A percentile compares a stretch with the other conserved stretches of the same genome.
Conservation (phyloP, 805 yeast genomes). For the Starmerella davenportii region DNA sequence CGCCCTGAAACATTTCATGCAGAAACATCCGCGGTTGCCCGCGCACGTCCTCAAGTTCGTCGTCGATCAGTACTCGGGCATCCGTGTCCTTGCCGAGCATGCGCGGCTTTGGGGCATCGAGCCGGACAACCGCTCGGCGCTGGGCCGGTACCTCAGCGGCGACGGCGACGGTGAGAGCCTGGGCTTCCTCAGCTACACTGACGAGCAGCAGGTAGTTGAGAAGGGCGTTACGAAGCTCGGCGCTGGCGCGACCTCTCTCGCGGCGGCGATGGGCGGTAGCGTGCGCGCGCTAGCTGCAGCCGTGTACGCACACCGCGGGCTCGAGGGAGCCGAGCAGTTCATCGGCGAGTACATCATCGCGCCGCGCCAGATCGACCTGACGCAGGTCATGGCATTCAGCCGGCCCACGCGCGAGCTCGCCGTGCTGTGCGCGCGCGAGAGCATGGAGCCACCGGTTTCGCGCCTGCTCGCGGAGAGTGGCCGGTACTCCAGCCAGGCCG, state of each 20-base stretch:
- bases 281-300: conserved; percentile 77
- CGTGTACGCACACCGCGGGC: conserved; percentile 55
- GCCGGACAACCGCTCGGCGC: conserved; percentile 42
- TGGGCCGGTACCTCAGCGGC: conserved; percentile 48
- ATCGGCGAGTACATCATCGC: conserved; percentile 50
- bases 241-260: conserved; percentile 26
- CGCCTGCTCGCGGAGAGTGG: conserved; percentile 88
- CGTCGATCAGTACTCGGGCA: conserved; percentile 56
- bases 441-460: conserved; percentile 55
- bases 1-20: conserved; percentile 52
- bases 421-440: conserved; percentile 56
- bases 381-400: conserved; percentile 57
- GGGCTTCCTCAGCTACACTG: conserved; percentile 29
- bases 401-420: conserved; percentile 76
- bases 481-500: conserved; percentile 63
- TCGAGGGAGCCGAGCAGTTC: conserved; percentile 45
- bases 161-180: conserved; percentile 49
- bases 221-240: conserved; percentile 21
- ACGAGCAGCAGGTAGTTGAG: conserved; percentile 18
- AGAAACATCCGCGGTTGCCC: conserved; percentile 81
- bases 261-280: conserved; percentile 37
- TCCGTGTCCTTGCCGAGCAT: conserved; percentile 42
- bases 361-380: conserved; percentile 63
- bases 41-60: conserved; percentile 57
- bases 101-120: conserved; percentile 83